A percentile compares a stretch with the other conserved stretches of the same genome.
phyloP scores from a whole-genome alignment of 352 stramenopile species.

The Phytophthora uliginosa region DNA sequence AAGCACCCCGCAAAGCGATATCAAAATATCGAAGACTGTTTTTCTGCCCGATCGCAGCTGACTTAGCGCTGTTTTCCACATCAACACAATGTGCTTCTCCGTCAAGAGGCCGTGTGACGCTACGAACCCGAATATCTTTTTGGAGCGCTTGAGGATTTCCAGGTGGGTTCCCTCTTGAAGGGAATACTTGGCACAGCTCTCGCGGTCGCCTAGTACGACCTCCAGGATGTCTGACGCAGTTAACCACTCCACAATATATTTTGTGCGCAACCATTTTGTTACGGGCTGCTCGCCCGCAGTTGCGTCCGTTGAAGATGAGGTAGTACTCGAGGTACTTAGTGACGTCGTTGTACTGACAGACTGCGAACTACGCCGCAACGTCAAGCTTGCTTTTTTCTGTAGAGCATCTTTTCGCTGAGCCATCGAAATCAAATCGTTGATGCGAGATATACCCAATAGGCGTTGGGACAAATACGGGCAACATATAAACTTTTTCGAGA shows the following conservation, averaged over 20 bases:
- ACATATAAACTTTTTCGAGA: conserved; percentile 90
- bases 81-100: conserved; percentile 72
- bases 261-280: conserved; percentile 79
- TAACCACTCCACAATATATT: conserved; percentile 87
- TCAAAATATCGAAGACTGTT: conserved; percentile 78
- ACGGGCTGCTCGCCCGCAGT: conserved; percentile 35
- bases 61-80: conserved; percentile 81
- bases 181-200: conserved; percentile 72
- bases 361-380: conserved; percentile 50
- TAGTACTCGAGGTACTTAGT: conserved; percentile 36
- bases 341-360: conserved; percentile 40
- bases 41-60: conserved; percentile 79
- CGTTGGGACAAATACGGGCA: conserved; percentile 85
- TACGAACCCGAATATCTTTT: conserved; percentile 77
- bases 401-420: conserved; percentile 69
- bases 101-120: conserved; percentile 64
- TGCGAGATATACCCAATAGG: conserved; percentile 72
- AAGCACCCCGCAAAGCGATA: conserved; percentile 71
- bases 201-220: conserved; percentile 81
- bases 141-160: conserved; percentile 85
- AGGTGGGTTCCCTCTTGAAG: conserved; percentile 84
- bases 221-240: conserved; percentile 81
- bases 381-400: conserved; percentile 75
- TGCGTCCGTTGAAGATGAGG: conserved; percentile 34
- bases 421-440: conserved; percentile 87